Evolutionary conservation across 768 basidiomycete species (phyloP), one percentile per base, ranked within the genome.

Genomic region (Trichaptum fuscoviolaceum): DNA sequence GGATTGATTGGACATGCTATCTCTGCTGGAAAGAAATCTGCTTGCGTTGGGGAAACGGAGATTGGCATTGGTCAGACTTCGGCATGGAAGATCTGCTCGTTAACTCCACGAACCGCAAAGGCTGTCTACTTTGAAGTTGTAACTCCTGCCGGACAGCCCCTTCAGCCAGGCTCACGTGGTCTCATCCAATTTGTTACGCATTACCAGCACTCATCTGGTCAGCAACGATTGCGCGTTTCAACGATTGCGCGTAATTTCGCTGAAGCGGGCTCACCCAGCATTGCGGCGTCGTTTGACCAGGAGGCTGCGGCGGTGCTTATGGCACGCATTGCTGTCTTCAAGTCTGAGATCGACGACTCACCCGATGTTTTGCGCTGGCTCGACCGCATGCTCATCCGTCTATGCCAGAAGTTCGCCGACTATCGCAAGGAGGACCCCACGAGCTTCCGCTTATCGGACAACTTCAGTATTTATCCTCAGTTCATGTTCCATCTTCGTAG

Each of bases 401-500:
- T 99, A 27, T 99, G 97, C 80, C 97, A 99, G 82, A 99, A 99
- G 82, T 99, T 99, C 73, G 97, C 97, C 62, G 96, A 98, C 74
- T 99, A 99, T 74, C 82, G 96, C 72, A 99, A 99, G 81, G 97
- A 99, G 77, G 97, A 99, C 75, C 92, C 97, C 10, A 85, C 88
- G 42, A 94, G 91, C 75, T 99, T 99, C 85, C 83, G 95, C 71
- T 82, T 99, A 70, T 83, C 87, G 65, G 95, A 97, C 75, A 97
- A 97, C 78, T 99, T 99, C 79, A 93, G 92, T 75, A 98, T 99
- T 72, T 99, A 99, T 77, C 97, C 97, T 18, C 97, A 99, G 75
- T 99, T 99, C 82, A 99, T 99, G 97, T 99, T 99, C 89, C 97
- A 99, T 79, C 78, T 99, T 68, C 85, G 96, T 67, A 82, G 97